phyloP scores from a whole-genome alignment of 768 basidiomycete species.

The Rhizopogon roseolus region DNA sequence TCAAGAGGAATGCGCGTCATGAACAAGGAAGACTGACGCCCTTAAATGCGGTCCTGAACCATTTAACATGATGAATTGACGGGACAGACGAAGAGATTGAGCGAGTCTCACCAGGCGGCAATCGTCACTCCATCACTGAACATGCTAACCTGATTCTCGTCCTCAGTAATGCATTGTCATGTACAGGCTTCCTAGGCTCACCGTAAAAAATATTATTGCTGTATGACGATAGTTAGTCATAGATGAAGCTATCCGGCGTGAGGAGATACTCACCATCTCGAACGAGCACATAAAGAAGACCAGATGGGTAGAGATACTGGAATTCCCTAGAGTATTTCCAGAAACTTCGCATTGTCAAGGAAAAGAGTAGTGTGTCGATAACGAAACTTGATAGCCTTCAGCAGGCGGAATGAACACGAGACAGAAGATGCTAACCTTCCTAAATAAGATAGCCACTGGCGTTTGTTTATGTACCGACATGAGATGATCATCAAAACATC shows the following conservation, averaged over 20 bases:
- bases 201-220: constrained; percentile 6
- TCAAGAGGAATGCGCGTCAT: too few relatives aligned
- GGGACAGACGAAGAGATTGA: neutral
- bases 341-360: neutral
- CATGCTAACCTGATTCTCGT: constrained; percentile 2
- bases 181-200: neutral
- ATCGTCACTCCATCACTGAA: neutral
- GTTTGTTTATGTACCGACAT: neutral
- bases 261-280: constrained; percentile 16
- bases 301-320: too few relatives aligned
- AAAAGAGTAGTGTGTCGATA: constrained; percentile 10
- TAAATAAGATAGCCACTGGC: constrained; percentile 5
- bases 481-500: neutral
- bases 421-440: constrained; percentile 1
- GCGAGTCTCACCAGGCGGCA: constrained; percentile 2
- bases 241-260: neutral
- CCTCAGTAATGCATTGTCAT: neutral
- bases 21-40: neutral
- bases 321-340: too few relatives aligned
- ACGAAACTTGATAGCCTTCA: constrained; percentile 6
- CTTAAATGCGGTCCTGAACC: neutral
- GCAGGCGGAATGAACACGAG: neutral
- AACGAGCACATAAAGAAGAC: constrained; percentile 11
- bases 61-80: neutral
- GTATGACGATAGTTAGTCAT: neutral